A percentile compares a stretch with the other conserved stretches of the same genome.
phyloP scores from a whole-genome alignment of 208 protist genomes.

The Kentomonas sorsogonicus region DNA sequence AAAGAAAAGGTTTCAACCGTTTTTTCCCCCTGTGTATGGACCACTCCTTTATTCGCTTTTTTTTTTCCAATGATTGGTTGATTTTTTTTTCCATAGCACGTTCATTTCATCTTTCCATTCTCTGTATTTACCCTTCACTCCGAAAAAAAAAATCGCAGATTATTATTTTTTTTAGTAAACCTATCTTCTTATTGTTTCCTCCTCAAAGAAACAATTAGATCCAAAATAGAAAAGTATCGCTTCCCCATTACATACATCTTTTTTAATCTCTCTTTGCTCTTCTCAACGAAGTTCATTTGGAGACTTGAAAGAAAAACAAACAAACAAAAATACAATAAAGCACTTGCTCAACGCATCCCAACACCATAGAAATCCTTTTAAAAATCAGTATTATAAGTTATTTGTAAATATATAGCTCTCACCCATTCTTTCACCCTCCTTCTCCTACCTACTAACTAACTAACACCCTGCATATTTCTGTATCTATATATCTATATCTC shows the following conservation, averaged over 20 bases:
- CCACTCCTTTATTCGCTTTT: background rate
- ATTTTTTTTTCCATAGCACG: too few relatives aligned
- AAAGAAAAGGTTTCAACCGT: too few relatives aligned
- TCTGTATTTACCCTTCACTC: background rate
- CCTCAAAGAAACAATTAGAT: background rate
- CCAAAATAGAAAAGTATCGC: background rate
- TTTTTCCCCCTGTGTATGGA: background rate
- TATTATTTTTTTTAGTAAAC: slow-evolving; percentile 1
- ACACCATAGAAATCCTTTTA: background rate
- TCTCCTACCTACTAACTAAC: too few relatives aligned
- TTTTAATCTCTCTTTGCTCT: background rate
- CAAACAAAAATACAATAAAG: slow-evolving; percentile 11
- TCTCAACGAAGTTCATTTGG: too few relatives aligned
- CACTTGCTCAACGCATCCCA: background rate
- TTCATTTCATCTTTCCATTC: too few relatives aligned
- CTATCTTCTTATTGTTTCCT: background rate
- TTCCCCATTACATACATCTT: slow-evolving; percentile 7
- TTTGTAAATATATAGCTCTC: background rate
- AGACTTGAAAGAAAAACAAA: slow-evolving; percentile 14
- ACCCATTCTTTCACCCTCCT: background rate
- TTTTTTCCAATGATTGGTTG: too few relatives aligned
- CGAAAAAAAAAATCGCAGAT: background rate
- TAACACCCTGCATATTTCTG: slow-evolving; percentile 4
- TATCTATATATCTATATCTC: slow-evolving; percentile 5
- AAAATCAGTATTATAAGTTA: background rate